Evolutionary conservation across 768 basidiomycete genomes (phyloP), one percentile per base, ranked within the genome.

Genomic region (Russula griseocarnosa): DNA sequence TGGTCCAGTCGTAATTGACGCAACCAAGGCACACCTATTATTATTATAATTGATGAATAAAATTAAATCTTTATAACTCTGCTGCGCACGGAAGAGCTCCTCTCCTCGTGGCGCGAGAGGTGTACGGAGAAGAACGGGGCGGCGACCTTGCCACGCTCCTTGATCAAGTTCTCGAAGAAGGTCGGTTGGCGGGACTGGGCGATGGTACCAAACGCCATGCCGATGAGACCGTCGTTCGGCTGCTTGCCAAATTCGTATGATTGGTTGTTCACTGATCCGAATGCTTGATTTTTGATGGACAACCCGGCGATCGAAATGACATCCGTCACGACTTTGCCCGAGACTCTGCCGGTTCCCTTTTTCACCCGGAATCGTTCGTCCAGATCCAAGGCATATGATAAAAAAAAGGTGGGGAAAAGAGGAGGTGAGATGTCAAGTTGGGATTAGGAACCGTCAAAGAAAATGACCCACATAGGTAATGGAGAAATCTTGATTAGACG

Each of bases 151-250:
- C 4, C 28, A 4, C 73, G 72, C 66, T 73, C 66, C 16, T 70
- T 66, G 20, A 88, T 79, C 44, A 88, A 71, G 66, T 82, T 86
- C 72, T 89, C 88, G 65, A 87, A 85, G 67, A 87, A 82, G 0
- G 87, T 87, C 9, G 80, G 77, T 57, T 77, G 65, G 14, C 69
- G 70, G 0, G 76, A 78, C 52, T 69, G 72, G 13, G 86, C 73
- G 60, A 88, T 85, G 47, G 79, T 74, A 40, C 82, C 74, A 67
- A 88, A 89, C 13, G 83, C 86, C 70, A 88, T 72, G 28, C 86
- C 87, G 8, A 86, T 70, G 13, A 87, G 75, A 13, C 86, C 88
- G 52, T 79, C 79, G 62, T 78, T 83, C 9, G 86, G 85, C 20
- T 77, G 75, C 44, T 69, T 68, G 38, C 74, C 72, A 72, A 88